These are phyloP conservation scores for Trichopus zeylanicus DNA, from an alignment of 116 monocot species.

Conservation along the genomic window DNA sequence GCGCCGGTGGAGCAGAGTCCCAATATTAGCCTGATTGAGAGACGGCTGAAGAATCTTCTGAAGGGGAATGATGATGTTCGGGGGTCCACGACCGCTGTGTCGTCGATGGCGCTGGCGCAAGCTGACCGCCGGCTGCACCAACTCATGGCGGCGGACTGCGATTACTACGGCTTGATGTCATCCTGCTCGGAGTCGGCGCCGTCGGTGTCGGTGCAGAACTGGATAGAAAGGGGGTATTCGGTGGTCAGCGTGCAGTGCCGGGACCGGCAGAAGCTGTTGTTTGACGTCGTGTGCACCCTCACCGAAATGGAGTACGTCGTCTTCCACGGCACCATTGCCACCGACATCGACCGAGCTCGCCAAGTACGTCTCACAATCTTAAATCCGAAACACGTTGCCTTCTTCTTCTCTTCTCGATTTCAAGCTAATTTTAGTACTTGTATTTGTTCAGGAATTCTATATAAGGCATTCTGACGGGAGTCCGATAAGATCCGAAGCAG, in stretches of 20 bases:
- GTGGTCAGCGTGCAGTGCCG: conserved; percentile 15
- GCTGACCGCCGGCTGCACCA: conserved; percentile 29
- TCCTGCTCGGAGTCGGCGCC: background rate
- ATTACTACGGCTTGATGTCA: conserved; percentile 2
- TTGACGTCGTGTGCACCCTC: conserved; percentile 27
- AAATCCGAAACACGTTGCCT: no score
- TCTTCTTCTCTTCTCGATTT: background rate
- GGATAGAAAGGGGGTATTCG: conserved; percentile 23
- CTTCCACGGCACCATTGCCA: conserved; percentile 27
- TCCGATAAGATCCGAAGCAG: conserved; percentile 42
- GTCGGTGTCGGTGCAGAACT: conserved; percentile 16
- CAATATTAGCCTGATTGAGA: conserved; percentile 13
- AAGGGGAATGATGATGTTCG: conserved; percentile 13
- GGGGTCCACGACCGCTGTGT: conserved; percentile 13
- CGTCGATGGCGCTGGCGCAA: conserved; percentile 1
- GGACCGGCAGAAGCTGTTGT: conserved; percentile 32
- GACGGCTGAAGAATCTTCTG: conserved; percentile 16
- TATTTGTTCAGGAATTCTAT: conserved; percentile 42
- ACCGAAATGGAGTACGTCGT: conserved; percentile 34
- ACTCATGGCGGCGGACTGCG: conserved; percentile 18
- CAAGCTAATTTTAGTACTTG: background rate
- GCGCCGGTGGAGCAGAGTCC: conserved; percentile 10
- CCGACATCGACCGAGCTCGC: conserved; percentile 13
- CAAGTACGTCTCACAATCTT: conserved; percentile 7
- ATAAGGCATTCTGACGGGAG: conserved; percentile 34